Base-by-base conservation (phyloP, 164 flowering plant species). In the Akebia trifoliata region DNA sequence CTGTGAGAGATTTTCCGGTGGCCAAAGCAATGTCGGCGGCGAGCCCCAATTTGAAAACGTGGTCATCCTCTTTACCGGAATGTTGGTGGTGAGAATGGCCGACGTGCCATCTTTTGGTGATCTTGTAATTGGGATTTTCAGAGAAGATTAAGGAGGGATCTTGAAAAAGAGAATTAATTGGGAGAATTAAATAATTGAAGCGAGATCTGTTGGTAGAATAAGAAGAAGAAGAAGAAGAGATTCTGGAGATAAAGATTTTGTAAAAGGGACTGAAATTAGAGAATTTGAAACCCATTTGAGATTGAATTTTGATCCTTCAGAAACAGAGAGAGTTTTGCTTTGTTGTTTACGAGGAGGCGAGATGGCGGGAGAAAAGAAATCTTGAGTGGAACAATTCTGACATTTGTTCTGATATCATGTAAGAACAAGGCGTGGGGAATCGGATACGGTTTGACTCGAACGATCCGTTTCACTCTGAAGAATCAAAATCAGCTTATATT, bases 31-130 rank as follows among this genome's bases (percentile, higher is more conserved):
- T 61, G 43, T 88, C 97, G 8, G 97, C 86, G 14, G 74, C 83
- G 26, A 94, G 84, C n/a, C 99, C 96, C 24, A 90, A 61, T 25
- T 68, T 73, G 75, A 86, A 86, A 18, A 90, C 76, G 10, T 63
- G 72, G 64, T 87, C 95, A 2, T 78, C 81, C 26, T 76, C 84
- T 55, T 72, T 49, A 0, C 83, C 65, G 4, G 59, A 66, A 14
- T 54, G 50, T 8, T 59, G 72, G 30, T 66, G 72, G 43, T 68
- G 81, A 29, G 86, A 71, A 60, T 85, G 86, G 25, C 96, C 90
- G 5, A 74, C 56, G 55, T 86, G 95, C 82, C 86, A 85, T 54
- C 98, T 71, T 58, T 70, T 77, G 39, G 63, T 59, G 50, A 69
- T 59, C 22, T 18, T 69, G 71, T 34, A 37, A 24, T 24, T 20